Percentiles rank a stretch among this genome's conserved stretches.
Conservation (phyloP, 1,139 yeast genomes). For the Kodamaea sp. region DNA sequence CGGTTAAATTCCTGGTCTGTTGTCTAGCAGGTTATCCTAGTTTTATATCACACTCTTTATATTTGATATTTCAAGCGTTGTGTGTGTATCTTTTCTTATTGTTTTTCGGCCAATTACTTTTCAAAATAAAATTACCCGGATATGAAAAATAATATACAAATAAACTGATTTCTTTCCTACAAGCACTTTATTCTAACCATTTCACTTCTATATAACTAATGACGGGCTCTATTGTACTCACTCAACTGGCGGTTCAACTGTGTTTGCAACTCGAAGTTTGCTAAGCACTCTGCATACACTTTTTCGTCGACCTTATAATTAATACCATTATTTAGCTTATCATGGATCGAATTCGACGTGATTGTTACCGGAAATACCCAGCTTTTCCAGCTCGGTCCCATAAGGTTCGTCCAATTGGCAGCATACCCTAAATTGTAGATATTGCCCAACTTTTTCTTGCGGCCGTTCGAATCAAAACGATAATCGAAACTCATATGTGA, state of each 20-base stretch:
- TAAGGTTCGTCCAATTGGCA: constrained; percentile 61
- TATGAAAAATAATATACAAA: too few species aligned
- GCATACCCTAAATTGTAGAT: constrained; percentile 68
- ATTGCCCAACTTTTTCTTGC: constrained; percentile 47
- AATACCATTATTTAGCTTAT: constrained; percentile 45
- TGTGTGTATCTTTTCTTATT: too few species aligned
- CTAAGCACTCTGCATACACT: constrained; percentile 38
- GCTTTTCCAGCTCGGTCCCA: constrained; percentile 63
- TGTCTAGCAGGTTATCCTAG: too few species aligned
- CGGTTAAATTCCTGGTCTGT: too few species aligned
- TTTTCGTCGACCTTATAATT: constrained; percentile 47
- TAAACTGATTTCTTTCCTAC: too few species aligned
- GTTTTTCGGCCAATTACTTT: too few species aligned
- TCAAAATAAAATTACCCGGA: too few species aligned
- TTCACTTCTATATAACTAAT: neutral
- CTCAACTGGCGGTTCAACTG: constrained; percentile 45
- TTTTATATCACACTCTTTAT: too few species aligned
- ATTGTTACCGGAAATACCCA: constrained; percentile 69
- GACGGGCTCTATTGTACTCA: constrained; percentile 6
- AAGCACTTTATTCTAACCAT: neutral
- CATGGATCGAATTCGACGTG: constrained; percentile 20
- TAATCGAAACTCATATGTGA: constrained; percentile 22
- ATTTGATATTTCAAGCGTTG: too few species aligned
- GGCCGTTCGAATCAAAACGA: constrained; percentile 32
- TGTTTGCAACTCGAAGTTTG: constrained; percentile 44